A percentile compares a stretch with the other conserved stretches of the same genome.
phyloP scores from a whole-genome alignment of 1,284 basidiomycete genomes.

The Trametes pubescens region DNA sequence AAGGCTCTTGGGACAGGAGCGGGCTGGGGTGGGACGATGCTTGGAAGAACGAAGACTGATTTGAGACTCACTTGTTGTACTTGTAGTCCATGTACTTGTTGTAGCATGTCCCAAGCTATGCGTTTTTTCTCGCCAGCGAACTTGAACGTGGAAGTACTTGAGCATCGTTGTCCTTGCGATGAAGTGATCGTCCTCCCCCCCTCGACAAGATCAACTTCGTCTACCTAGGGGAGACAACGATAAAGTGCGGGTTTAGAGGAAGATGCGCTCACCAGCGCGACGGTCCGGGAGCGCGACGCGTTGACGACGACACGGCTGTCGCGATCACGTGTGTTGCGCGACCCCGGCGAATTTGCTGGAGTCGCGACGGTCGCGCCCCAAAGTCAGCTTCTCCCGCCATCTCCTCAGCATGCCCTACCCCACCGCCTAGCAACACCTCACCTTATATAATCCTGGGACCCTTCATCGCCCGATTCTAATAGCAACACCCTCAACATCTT shows the following conservation, averaged over 20 bases:
- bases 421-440: not conserved
- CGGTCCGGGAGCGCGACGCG: not conserved
- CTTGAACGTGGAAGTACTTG: too few relatives aligned
- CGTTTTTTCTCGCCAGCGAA: too few relatives aligned
- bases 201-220: too few relatives aligned
- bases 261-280: not conserved
- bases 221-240: too few relatives aligned
- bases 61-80: not conserved
- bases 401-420: not conserved
- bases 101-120: too few relatives aligned
- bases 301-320: not conserved
- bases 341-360: not conserved
- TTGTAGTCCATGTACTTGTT: too few relatives aligned
- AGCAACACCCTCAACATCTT: not conserved
- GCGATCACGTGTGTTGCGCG: slow-evolving; percentile 11
- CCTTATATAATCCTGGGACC: not conserved
- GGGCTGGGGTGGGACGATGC: slow-evolving; percentile 75
- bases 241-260: too few relatives aligned
- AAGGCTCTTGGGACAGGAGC: slow-evolving; percentile 65
- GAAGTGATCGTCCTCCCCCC: too few relatives aligned
- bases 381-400: not conserved
- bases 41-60: slow-evolving; percentile 52
- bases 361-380: slow-evolving; percentile 1
- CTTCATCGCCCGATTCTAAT: not conserved
- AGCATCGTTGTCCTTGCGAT: not conserved